These are phyloP conservation scores for Thalassiosira ordinaria DNA, from an alignment of 352 stramenopile species.

Conservation along the genomic window DNA sequence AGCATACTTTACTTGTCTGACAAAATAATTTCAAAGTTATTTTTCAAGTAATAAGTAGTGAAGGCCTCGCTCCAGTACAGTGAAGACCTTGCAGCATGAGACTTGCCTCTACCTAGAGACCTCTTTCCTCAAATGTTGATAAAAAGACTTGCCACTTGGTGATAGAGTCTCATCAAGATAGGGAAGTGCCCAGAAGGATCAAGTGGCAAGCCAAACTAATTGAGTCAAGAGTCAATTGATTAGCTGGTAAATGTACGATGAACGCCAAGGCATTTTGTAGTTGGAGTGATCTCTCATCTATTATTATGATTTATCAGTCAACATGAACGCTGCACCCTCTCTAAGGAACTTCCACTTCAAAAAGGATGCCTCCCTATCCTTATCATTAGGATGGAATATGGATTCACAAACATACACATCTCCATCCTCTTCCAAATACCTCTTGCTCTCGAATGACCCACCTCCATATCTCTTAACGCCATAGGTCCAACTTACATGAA, in stretches of 20 bases:
- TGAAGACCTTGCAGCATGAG: no score
- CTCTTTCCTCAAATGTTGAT: no score
- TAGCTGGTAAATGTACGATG: background rate
- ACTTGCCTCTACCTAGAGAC: no score
- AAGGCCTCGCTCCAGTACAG: no score
- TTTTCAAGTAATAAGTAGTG: no score
- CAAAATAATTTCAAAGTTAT: no score
- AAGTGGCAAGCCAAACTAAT: no score
- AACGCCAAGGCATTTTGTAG: background rate
- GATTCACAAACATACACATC: constrained; percentile 66
- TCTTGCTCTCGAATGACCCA: constrained; percentile 60
- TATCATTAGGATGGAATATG: constrained; percentile 64
- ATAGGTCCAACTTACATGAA: constrained; percentile 71
- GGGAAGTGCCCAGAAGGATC: no score
- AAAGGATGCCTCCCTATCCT: constrained; percentile 29
- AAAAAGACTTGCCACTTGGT: no score
- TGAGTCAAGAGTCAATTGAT: no score
- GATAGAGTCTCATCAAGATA: no score
- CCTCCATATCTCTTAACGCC: constrained; percentile 74
- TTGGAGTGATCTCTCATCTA: background rate
- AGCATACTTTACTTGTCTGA: no score
- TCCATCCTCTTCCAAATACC: constrained; percentile 69
- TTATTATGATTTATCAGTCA: constrained; percentile 5
- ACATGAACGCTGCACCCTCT: constrained; percentile 48
- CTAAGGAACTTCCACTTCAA: constrained; percentile 65